phyloP scores from a whole-genome alignment of 2,329 filamentous ascomycete species.

The Didymella sp. region DNA sequence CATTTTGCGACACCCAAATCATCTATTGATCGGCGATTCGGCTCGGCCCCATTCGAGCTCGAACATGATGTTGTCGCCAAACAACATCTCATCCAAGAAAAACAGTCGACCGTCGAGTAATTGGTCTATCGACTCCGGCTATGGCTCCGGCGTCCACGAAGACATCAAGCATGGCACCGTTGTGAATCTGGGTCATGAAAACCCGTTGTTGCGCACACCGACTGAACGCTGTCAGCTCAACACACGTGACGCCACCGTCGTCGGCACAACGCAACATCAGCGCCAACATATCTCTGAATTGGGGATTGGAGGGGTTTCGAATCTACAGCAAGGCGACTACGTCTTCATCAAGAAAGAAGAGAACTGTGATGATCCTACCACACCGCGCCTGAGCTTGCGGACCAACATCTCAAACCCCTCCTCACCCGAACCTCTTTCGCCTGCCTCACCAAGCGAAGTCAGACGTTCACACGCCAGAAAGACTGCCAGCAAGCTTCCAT shows the following conservation, averaged over 20 bases:
- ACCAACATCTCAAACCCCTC: conserved; percentile 11
- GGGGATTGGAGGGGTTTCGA: not conserved
- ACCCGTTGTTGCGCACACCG: not conserved
- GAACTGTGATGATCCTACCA: not conserved
- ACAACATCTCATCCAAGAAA: conserved; percentile 27
- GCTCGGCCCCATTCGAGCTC: conserved; percentile 4
- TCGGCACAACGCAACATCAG: not conserved
- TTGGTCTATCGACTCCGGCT: conserved; percentile 46
- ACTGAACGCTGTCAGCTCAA: conserved; percentile 20
- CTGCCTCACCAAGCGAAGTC: conserved; percentile 20
- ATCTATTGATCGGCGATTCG: not conserved
- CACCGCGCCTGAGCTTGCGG: conserved; percentile 5
- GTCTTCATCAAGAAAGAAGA: conserved; percentile 11
- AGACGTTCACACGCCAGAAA: conserved; percentile 41
- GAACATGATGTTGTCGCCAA: conserved; percentile 35
- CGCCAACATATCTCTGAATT: not conserved
- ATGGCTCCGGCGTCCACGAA: conserved; percentile 34
- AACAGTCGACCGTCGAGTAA: conserved; percentile 34
- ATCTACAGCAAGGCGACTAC: not conserved
- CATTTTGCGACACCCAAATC: not conserved
- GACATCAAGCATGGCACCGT: conserved; percentile 11
- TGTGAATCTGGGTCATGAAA: conserved; percentile 6
- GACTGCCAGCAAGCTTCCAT: conserved; percentile 39
- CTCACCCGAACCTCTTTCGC: conserved; percentile 9
- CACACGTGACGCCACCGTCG: conserved; percentile 28